Base-by-base conservation (phyloP, 2,329 filamentous ascomycete species). In the Colletotrichum phormii region DNA sequence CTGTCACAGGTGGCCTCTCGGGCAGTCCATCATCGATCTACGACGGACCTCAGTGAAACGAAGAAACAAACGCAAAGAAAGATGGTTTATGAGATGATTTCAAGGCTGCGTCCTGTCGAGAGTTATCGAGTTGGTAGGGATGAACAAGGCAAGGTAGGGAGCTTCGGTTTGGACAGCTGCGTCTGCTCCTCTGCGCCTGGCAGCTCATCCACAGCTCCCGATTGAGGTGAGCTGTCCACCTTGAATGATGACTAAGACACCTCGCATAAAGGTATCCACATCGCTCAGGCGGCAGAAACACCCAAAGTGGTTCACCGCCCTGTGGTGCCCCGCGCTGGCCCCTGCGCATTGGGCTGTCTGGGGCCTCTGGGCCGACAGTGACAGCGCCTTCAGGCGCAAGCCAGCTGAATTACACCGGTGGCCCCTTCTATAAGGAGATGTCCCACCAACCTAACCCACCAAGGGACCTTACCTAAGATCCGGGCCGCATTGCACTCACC, bases 1-100 rank as follows among this genome's bases (percentile, higher is more conserved):
- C 85, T 92, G 82, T 78, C 77, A 74, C 64, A 60, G 58, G 59
- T 60, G 37, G 63, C 61, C 65, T 54, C 42, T 64, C 49, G 54
- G 37, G 64, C 67, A 58, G 55, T 57, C 72, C 74, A 75, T 75
- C 31, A 63, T 73, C 60, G 42, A 35, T 11, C 53, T 31, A 1
- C 3, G 42, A 49, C 18, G 3, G 46, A 11, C 8, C 12, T 24
- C n/a, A 35, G 12, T 33, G 4, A 18, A n/a, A n/a, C 4, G 12
- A 18, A 13, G 29, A 24, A 29, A n/a, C 3, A n/a, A 42, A n/a
- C 26, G 26, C 3, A 55, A 46, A 3, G 8, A 1, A 15, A 7
- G 26, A 63, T 5, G 9, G 12, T 22, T 4, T 26, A 5, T 8
- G 15, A 22, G 12, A 22, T 9, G n/a, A 12, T 9, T 35, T 13